Base-by-base conservation (phyloP, 371 early-diverging fungal species). In the Syncephalastrum racemosum region DNA sequence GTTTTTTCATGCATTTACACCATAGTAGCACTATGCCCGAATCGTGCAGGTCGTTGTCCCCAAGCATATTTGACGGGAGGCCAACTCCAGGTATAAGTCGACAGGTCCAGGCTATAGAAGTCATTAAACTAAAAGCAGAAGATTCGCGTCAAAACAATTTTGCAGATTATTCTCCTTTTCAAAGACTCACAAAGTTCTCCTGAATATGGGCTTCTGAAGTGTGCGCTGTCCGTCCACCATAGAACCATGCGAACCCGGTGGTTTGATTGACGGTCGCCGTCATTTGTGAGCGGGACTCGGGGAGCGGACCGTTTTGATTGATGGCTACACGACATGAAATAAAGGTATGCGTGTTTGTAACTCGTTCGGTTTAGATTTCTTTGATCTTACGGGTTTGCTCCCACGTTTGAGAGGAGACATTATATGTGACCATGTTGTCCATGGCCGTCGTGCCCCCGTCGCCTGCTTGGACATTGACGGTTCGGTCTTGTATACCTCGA, bases 211-310 rank as follows among this genome's bases (percentile, higher is more conserved):
- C 36, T 47, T 54, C 19, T 19, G n/a, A 23, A 27, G 39, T 20
- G 39, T 44, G 13, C 5, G 67, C 51, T n/a, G 63, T 24, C 22
- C 59, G 47, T 18, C 77, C 77, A 16, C 77, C 74, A 56, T 66
- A 77, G 51, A 67, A 70, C 68, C 72, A 77, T 18, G 65, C 63
- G 23, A 64, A 50, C 15, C 62, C 57, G 4, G 62, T 56, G 8
- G 47, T 43, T 16, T 52, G 50, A 46, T 77, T 60, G 1, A 64
- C 36, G 14, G 56, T 62, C 10, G 68, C 77, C 16, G 77, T 54
- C 77, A 77, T 77, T 44, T 55, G 42, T 8, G 59, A 54, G 14
- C 58, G 59, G 13, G 60, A 51, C 39, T 44, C 22, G n/a, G 64
- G 68, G 31, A 52, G 20, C 7, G 18, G 46, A n/a, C 58, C 50